Percentiles rank a stretch among this genome's conserved stretches.
Evolutionary conservation across 2,329 filamentous ascomycete species (phyloP).

Genomic region (Xylariaceae sp.): DNA sequence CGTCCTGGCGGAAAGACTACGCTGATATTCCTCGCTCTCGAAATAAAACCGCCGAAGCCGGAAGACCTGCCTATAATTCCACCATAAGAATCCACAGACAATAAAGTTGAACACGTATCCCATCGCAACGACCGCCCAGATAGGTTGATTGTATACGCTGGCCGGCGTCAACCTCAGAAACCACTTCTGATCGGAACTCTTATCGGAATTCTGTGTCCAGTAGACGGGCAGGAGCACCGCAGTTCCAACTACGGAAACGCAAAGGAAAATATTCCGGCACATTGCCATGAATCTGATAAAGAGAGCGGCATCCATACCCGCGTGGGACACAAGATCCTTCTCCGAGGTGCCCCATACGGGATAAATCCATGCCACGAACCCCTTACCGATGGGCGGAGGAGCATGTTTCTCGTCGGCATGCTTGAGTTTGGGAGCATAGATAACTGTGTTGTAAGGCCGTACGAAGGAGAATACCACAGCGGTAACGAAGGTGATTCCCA

Average conservation of each 20-base stretch:
- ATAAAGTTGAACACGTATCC: constrained; percentile 68
- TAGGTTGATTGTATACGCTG: constrained; percentile 47
- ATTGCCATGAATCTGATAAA: constrained; percentile 87
- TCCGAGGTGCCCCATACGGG: constrained; percentile 78
- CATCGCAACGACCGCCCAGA: constrained; percentile 58
- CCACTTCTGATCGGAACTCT: constrained; percentile 39
- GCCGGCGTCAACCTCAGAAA: constrained; percentile 58
- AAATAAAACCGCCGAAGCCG: constrained; percentile 74
- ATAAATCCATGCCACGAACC: constrained; percentile 80
- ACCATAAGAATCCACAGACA: constrained; percentile 79
- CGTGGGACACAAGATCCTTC: constrained; percentile 68
- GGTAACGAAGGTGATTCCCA: constrained; percentile 69
- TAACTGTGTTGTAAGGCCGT: constrained; percentile 83
- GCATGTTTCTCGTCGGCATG: constrained; percentile 86
- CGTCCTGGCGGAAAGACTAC: constrained; percentile 73
- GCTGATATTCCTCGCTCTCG: constrained; percentile 80
- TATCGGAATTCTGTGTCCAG: constrained; percentile 46
- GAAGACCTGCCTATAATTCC: constrained; percentile 75
- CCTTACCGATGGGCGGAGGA: constrained; percentile 79
- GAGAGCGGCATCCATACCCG: constrained; percentile 86
- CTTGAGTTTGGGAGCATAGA: constrained; percentile 92
- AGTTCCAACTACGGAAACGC: constrained; percentile 68
- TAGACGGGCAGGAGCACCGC: constrained; percentile 80
- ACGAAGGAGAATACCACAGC: constrained; percentile 81
- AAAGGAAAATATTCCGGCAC: constrained; percentile 84